Conservation (phyloP, 2,329 filamentous ascomycete species). For the Nannizzia gypsea region DNA sequence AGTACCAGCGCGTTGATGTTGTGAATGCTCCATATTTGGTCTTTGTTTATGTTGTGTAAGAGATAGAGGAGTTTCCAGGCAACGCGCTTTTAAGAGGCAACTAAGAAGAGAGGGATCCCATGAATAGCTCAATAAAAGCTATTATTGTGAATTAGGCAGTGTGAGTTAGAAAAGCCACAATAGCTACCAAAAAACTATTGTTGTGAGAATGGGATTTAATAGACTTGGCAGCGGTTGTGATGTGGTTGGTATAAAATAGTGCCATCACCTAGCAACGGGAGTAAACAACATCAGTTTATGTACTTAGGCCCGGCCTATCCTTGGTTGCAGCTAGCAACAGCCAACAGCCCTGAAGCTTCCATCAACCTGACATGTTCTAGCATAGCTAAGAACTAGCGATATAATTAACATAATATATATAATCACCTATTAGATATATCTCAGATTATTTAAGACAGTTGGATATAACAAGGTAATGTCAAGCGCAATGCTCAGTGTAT, state of each 20-base stretch:
- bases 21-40: conserved; percentile 2
- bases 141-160: background rate
- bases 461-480: background rate
- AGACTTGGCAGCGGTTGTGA: background rate
- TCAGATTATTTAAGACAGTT: background rate
- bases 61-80: background rate
- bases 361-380: background rate
- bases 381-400: background rate
- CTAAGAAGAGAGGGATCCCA: background rate
- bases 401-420: background rate
- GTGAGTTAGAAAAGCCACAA: background rate
- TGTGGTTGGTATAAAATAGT: background rate
- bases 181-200: background rate
- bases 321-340: no score
- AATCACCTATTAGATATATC: background rate
- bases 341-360: no score
- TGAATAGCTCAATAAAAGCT: background rate
- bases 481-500: no score
- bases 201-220: background rate
- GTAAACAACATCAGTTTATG: background rate
- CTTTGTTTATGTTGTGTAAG: background rate
- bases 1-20: background rate
- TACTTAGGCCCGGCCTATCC: background rate
- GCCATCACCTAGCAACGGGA: background rate
- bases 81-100: background rate